Percentiles rank a stretch among this genome's conserved stretches.
Evolutionary conservation across 768 basidiomycete species (phyloP).

Genomic region (Boletales sp.): DNA sequence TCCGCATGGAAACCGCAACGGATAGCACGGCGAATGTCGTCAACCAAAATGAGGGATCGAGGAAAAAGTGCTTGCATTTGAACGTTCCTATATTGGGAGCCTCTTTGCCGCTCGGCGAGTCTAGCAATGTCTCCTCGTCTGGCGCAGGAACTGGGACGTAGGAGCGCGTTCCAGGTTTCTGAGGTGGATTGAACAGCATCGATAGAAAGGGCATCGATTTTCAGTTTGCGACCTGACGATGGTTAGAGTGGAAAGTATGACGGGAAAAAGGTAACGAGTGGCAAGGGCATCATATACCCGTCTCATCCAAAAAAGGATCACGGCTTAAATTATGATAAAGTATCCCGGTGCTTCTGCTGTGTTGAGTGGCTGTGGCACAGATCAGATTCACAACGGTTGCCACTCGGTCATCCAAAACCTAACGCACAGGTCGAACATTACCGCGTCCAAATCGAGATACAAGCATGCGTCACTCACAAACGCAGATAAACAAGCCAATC

Average conservation of each 20-base stretch:
- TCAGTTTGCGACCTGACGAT: background rate
- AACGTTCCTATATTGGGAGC: background rate
- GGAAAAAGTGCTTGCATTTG: background rate
- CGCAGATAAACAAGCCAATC: background rate
- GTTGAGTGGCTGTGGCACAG: background rate
- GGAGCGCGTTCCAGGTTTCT: conserved; percentile 1
- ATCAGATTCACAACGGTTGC: conserved; percentile 1
- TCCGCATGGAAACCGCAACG: conserved; percentile 17
- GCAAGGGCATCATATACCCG: conserved; percentile 4
- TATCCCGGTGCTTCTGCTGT: conserved; percentile 9
- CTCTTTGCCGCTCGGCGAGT: background rate
- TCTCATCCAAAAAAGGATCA: background rate
- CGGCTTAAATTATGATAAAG: background rate
- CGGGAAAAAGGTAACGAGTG: background rate
- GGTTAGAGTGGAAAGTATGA: background rate
- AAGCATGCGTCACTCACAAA: background rate
- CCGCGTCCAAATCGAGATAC: conserved; percentile 3
- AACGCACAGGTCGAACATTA: background rate
- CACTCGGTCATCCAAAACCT: background rate
- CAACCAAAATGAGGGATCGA: conserved; percentile 18
- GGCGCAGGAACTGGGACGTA: conserved; percentile 11
- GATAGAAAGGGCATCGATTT: conserved; percentile 5
- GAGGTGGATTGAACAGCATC: background rate
- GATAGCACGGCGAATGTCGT: conserved; percentile 15
- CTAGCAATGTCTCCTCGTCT: conserved; percentile 16